Conservation (phyloP, 805 yeast genomes). For the Wickerhamiella azyma region DNA sequence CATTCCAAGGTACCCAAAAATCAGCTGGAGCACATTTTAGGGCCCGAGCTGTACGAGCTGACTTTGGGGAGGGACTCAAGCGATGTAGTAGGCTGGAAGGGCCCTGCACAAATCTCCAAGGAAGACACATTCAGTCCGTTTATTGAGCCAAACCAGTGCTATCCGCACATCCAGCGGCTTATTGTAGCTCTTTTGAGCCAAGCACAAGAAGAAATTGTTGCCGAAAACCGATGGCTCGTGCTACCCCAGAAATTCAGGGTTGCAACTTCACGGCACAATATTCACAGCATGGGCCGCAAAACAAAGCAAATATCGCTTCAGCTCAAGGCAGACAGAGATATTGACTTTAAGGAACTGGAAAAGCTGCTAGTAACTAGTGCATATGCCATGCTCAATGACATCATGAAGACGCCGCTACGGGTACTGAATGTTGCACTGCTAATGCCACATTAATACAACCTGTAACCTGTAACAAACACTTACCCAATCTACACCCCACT, state of each 20-base stretch:
- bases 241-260: constrained; percentile 12
- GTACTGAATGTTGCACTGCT: constrained; percentile 6
- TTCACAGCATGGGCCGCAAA: constrained; percentile 6
- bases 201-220: constrained; percentile 16
- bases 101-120: constrained; percentile 21
- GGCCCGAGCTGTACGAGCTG: constrained; percentile 10
- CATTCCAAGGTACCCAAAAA: neutral
- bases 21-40: neutral
- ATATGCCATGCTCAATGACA: neutral
- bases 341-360: neutral
- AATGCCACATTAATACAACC: neutral
- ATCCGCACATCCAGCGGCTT: constrained; percentile 11
- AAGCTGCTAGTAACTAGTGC: neutral
- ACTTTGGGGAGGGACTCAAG: constrained; percentile 11
- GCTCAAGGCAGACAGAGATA: neutral
- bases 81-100: constrained; percentile 7
- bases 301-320: constrained; percentile 8
- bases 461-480: too few relatives aligned
- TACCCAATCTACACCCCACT: too few relatives aligned
- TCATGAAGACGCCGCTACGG: neutral
- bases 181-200: constrained; percentile 17
- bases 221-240: constrained; percentile 17
- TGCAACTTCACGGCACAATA: neutral
- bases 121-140: constrained; percentile 20
- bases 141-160: constrained; percentile 6